phyloP scores from a whole-genome alignment of 2,329 filamentous ascomycete species.

The Sclerotinia glacialis region DNA sequence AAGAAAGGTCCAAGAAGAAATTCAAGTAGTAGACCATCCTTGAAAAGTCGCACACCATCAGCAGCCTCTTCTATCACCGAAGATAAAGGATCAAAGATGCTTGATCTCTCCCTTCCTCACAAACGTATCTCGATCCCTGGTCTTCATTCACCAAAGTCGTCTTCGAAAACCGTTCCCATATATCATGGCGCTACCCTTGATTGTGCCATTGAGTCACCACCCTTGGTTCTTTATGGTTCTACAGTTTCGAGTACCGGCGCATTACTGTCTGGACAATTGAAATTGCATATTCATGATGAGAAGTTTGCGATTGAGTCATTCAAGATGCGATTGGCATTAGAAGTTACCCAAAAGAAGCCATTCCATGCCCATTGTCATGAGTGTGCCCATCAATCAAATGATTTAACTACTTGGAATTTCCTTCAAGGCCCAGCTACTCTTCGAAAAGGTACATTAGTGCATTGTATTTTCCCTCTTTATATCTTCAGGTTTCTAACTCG shows the following conservation, averaged over 20 bases:
- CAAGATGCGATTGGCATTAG: slow-evolving; percentile 67
- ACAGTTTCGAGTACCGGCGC: slow-evolving; percentile 76
- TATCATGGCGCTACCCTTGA: slow-evolving; percentile 30
- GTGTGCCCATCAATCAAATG: slow-evolving; percentile 68
- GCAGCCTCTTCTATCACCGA: slow-evolving; percentile 20
- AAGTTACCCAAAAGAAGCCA: slow-evolving; percentile 75
- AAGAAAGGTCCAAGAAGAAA: slow-evolving; percentile 13
- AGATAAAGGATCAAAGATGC: slow-evolving; percentile 29
- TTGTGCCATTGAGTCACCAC: slow-evolving; percentile 52
- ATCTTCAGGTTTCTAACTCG: background rate
- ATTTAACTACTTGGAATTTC: slow-evolving; percentile 78
- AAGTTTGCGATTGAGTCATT: slow-evolving; percentile 67
- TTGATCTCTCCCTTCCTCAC: slow-evolving; percentile 25
- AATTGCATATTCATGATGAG: slow-evolving; percentile 67
- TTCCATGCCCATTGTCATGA: slow-evolving; percentile 75
- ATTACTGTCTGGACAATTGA: slow-evolving; percentile 78
- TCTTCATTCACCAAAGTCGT: slow-evolving; percentile 32
- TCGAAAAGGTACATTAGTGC: slow-evolving; percentile 46
- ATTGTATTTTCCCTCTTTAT: slow-evolving; percentile 21
- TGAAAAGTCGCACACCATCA: slow-evolving; percentile 21
- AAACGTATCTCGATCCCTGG: slow-evolving; percentile 35
- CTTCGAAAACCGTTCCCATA: slow-evolving; percentile 31
- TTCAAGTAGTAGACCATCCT: slow-evolving; percentile 4
- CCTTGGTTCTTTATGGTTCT: slow-evolving; percentile 74
- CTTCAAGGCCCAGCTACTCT: slow-evolving; percentile 56